Conservation (phyloP, 768 basidiomycete genomes). For the Rhodotorula taiwanensis region DNA sequence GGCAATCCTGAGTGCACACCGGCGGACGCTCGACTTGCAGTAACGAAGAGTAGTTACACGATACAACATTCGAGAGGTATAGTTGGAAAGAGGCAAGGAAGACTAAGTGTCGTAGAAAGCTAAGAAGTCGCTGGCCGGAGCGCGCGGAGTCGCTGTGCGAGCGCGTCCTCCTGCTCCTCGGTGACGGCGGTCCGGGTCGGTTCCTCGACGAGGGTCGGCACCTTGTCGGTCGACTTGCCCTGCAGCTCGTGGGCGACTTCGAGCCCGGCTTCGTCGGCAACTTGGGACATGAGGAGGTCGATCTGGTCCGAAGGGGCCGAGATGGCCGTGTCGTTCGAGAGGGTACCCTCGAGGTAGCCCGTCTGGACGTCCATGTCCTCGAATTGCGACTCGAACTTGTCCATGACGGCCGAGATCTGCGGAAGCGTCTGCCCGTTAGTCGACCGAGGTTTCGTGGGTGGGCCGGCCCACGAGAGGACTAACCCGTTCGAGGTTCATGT, state of each 20-base stretch:
- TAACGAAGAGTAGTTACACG: too few species aligned
- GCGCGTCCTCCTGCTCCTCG: constrained; percentile 64
- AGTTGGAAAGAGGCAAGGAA: too few species aligned
- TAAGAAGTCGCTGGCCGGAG: constrained; percentile 66
- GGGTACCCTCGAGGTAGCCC: constrained; percentile 94
- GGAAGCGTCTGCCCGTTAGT: neutral
- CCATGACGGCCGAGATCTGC: constrained; percentile 97
- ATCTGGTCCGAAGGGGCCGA: constrained; percentile 96
- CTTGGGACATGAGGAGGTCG: constrained; percentile 81
- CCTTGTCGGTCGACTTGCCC: constrained; percentile 53
- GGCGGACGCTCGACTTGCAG: too few species aligned
- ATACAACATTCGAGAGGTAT: too few species aligned
- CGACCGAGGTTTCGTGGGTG: neutral
- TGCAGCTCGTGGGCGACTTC: constrained; percentile 83
- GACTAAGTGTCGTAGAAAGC: too few species aligned
- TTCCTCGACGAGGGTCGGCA: constrained; percentile 53
- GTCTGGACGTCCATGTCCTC: constrained; percentile 96
- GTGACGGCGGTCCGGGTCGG: constrained; percentile 50
- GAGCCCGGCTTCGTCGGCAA: constrained; percentile 93
- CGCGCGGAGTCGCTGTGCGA: constrained; percentile 82
- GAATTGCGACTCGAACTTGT: constrained; percentile 96
- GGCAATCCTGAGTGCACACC: too few species aligned
- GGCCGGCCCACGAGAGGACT: constrained; percentile 46
- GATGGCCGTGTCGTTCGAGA: constrained; percentile 84
- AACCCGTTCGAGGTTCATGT: constrained; percentile 95